Percentiles rank a stretch among this genome's conserved stretches.
Evolutionary conservation across 345 rosid genomes (phyloP).

Genomic region (Brassica incana): DNA sequence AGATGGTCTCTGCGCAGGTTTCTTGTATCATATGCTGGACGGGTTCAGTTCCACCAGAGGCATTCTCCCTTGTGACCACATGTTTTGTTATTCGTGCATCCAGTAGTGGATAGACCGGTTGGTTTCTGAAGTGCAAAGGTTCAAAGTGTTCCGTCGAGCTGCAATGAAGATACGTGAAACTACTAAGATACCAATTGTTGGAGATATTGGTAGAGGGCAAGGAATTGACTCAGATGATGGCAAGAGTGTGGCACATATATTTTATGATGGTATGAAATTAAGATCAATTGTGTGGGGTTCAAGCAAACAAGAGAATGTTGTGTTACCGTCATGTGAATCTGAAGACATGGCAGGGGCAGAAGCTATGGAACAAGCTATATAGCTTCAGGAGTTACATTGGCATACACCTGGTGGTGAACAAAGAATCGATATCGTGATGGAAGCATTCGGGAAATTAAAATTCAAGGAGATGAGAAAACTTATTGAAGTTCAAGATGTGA

Average conservation of each 20-base stretch:
- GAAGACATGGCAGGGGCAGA: not conserved
- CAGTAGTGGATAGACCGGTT: conserved; percentile 71
- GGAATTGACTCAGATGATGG: not conserved
- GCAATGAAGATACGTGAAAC: too few relatives aligned
- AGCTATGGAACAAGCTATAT: not conserved
- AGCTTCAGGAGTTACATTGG: not conserved
- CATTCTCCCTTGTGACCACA: conserved; percentile 85
- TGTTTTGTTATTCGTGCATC: conserved; percentile 92
- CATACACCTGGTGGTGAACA: not conserved
- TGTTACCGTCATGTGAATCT: not conserved
- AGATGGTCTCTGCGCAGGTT: conserved; percentile 48
- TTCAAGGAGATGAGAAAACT: not conserved
- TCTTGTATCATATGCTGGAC: conserved; percentile 96
- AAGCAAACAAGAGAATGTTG: not conserved
- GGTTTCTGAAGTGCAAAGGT: conserved; percentile 40
- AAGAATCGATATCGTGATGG: not conserved
- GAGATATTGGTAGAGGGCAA: not conserved
- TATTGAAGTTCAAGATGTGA: too few relatives aligned
- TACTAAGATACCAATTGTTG: too few relatives aligned
- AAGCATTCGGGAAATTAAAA: not conserved
- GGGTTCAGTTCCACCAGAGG: conserved; percentile 82
- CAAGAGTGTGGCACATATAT: not conserved
- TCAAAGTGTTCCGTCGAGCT: too few relatives aligned
- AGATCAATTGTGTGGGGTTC: not conserved
- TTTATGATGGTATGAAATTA: too few relatives aligned